Percentiles rank a stretch among this genome's conserved stretches.
Conservation (phyloP, 202 grass and related monocot genomes). For the Dendrocalamus latiflorus region DNA sequence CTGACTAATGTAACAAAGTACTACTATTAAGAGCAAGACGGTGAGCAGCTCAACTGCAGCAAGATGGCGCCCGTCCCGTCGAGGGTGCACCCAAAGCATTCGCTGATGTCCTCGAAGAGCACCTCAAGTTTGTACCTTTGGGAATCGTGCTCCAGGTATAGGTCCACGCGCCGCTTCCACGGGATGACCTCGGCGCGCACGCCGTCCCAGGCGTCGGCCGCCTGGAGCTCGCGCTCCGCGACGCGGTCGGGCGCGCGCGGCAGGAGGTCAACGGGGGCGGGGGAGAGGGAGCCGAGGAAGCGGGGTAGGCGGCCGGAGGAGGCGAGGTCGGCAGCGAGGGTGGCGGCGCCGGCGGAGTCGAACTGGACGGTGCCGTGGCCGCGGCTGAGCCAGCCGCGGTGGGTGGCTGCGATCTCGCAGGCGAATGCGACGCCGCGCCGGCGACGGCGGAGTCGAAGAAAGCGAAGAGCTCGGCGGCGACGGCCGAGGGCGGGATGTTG, state of each 20-base stretch:
- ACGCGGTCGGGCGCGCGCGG: conserved; percentile 60
- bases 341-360: conserved; percentile 37
- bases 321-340: conserved; percentile 37
- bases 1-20: neutral
- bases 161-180: conserved; percentile 54
- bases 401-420: conserved; percentile 58
- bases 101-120: conserved; percentile 65
- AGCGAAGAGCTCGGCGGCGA: conserved; percentile 59
- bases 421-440: conserved; percentile 45
- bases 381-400: conserved; percentile 65
- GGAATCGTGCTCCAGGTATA: conserved; percentile 57
- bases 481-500: conserved; percentile 57
- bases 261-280: conserved; percentile 47
- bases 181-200: conserved; percentile 79
- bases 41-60: conserved; percentile 50
- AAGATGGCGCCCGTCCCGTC: conserved; percentile 47
- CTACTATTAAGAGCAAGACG: neutral
- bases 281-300: conserved; percentile 54
- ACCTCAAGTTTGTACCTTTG: conserved; percentile 70
- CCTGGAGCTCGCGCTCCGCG: conserved; percentile 45
- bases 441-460: conserved; percentile 65
- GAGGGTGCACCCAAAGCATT: conserved; percentile 51
- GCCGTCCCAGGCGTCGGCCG: conserved; percentile 47
- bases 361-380: conserved; percentile 70
- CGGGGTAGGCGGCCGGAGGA: conserved; percentile 45